These are phyloP conservation scores for Annulohypoxylon maeteangense DNA, from an alignment of 495 filamentous ascomycete genomes.

Conservation along the genomic window DNA sequence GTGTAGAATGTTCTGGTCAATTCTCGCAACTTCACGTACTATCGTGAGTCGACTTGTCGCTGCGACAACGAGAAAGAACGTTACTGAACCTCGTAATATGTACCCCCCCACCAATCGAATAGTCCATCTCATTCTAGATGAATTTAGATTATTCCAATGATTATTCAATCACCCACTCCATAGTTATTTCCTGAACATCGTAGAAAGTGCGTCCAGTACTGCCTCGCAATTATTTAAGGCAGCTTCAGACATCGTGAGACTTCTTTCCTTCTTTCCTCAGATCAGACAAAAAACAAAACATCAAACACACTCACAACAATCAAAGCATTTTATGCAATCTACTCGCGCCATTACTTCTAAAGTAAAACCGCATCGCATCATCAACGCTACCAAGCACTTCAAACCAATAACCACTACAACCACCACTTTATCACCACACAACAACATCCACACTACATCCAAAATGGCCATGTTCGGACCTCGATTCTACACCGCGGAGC, in stretches of 20 bases:
- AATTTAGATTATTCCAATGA: conserved; percentile 25
- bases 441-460: conserved; percentile 38
- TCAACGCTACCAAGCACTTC: conserved; percentile 25
- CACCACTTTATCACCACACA: conserved; percentile 22
- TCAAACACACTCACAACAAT: conserved; percentile 16
- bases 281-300: conserved; percentile 42
- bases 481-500: conserved; percentile 57
- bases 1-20: conserved; percentile 40
- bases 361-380: conserved; percentile 23
- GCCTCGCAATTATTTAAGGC: conserved; percentile 43
- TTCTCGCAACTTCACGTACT: conserved; percentile 41
- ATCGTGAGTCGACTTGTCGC: conserved; percentile 31
- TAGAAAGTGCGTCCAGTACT: conserved; percentile 27
- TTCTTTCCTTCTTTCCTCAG: conserved; percentile 34
- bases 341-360: conserved; percentile 29
- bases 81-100: conserved; percentile 8
- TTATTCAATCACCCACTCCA: conserved; percentile 16
- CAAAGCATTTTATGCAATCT: conserved; percentile 24
- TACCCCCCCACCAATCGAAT: conserved; percentile 26
- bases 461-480: conserved; percentile 76
- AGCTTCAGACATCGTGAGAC: conserved; percentile 26
- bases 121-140: conserved; percentile 40
- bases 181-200: conserved; percentile 37
- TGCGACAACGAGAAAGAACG: conserved; percentile 19
- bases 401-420: conserved; percentile 17